These are phyloP conservation scores for Daldinia decipiens DNA, from an alignment of 495 filamentous ascomycete genomes.

Conservation along the genomic window DNA sequence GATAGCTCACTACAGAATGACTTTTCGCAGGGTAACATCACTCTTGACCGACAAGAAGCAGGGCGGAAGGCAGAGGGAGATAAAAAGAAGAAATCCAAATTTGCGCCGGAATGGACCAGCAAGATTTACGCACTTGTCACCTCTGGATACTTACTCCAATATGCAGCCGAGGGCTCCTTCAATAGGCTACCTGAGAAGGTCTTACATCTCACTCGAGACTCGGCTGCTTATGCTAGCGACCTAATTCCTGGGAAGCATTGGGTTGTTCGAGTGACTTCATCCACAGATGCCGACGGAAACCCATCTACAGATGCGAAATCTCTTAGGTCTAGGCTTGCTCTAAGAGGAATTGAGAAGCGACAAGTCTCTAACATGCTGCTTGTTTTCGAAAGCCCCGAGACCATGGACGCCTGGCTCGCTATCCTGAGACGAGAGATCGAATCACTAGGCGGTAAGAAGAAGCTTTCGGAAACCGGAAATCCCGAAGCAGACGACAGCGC, in stretches of 20 bases:
- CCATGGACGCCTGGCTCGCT: constrained; percentile 86
- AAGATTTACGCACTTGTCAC: constrained; percentile 87
- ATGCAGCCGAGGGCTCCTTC: constrained; percentile 79
- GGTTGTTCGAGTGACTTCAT: constrained; percentile 90
- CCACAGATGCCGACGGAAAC: constrained; percentile 69
- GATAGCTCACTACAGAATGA: constrained; percentile 57
- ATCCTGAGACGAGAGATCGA: constrained; percentile 75
- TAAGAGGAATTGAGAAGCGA: constrained; percentile 69
- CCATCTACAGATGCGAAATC: constrained; percentile 65
- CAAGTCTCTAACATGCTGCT: constrained; percentile 77
- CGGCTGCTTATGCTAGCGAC: constrained; percentile 93
- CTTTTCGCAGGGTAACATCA: constrained; percentile 46
- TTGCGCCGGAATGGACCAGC: constrained; percentile 72
- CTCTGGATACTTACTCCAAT: constrained; percentile 88
- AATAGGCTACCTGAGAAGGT: constrained; percentile 89
- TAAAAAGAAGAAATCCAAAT: constrained; percentile 63
- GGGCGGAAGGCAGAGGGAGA: constrained; percentile 52
- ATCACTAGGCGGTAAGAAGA: constrained; percentile 72
- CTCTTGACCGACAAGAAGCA: constrained; percentile 43
- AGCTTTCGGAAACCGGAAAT: constrained; percentile 66
- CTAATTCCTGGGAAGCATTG: constrained; percentile 91
- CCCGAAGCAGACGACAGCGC: constrained; percentile 51
- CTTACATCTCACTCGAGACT: constrained; percentile 81
- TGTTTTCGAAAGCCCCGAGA: constrained; percentile 80
- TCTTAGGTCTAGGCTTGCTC: constrained; percentile 76